These are phyloP conservation scores for Fraxinus americana DNA, from an alignment of 257 asterid genomes.

Conservation along the genomic window DNA sequence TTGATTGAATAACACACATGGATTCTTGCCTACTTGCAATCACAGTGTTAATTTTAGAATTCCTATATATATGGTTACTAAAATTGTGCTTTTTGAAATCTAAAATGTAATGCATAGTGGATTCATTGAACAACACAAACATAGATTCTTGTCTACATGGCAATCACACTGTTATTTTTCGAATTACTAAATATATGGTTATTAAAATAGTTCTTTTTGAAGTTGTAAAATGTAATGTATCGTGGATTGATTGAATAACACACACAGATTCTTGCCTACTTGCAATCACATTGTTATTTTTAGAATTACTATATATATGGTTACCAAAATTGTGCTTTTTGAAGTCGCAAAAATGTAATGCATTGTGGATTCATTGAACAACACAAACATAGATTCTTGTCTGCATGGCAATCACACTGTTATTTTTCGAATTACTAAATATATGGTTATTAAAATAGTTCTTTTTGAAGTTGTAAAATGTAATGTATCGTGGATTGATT, in stretches of 20 bases:
- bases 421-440: background rate
- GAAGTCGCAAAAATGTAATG: background rate
- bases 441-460: background rate
- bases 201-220: background rate
- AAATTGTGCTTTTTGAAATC: background rate
- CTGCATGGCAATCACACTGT: background rate
- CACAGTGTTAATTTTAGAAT: too few relatives aligned
- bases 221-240: too few relatives aligned
- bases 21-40: too few relatives aligned
- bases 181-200: background rate
- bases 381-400: too few relatives aligned
- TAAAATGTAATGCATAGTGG: too few relatives aligned
- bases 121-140: too few relatives aligned
- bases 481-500: too few relatives aligned
- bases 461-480: too few relatives aligned
- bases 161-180: background rate
- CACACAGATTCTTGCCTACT: background rate
- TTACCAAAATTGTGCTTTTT: background rate
- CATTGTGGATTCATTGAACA: too few relatives aligned
- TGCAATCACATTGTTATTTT: background rate
- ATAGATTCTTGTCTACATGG: background rate
- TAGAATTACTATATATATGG: background rate
- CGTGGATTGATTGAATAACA: too few relatives aligned
- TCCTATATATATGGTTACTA: background rate
- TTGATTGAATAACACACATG: too few relatives aligned